phyloP scores from a whole-genome alignment of 352 stramenopile species.

The Saprolegnia parasitica region DNA sequence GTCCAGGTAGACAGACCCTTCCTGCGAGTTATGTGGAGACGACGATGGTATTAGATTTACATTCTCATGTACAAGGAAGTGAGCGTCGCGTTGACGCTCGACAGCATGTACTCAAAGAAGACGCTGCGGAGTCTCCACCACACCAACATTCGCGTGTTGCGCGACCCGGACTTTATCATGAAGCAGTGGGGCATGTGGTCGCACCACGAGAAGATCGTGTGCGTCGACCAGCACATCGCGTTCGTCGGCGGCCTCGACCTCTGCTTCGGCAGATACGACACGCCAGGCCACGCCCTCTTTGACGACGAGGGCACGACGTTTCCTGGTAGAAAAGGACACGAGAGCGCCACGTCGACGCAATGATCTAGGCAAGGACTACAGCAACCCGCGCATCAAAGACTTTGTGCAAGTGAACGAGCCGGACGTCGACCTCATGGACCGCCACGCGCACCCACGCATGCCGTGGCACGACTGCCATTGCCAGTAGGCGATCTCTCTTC shows the following conservation, averaged over 20 bases:
- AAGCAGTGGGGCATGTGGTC: slow-evolving; percentile 85
- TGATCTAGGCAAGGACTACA: slow-evolving; percentile 71
- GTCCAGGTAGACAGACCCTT: slow-evolving; percentile 47
- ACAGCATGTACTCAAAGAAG: slow-evolving; percentile 79
- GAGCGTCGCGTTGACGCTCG: slow-evolving; percentile 70
- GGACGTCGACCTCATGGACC: slow-evolving; percentile 74
- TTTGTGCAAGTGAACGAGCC: slow-evolving; percentile 73
- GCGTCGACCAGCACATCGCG: slow-evolving; percentile 81
- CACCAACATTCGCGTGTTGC: slow-evolving; percentile 79
- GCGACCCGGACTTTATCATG: slow-evolving; percentile 86
- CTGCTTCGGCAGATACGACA: slow-evolving; percentile 87
- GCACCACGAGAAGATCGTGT: slow-evolving; percentile 92
- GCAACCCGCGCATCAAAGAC: slow-evolving; percentile 79
- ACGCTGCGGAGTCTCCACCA: slow-evolving; percentile 54
- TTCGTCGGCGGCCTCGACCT: slow-evolving; percentile 89
- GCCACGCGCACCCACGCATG: slow-evolving; percentile 64
- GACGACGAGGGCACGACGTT: slow-evolving; percentile 62
- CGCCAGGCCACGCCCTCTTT: slow-evolving; percentile 55
- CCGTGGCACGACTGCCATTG: slow-evolving; percentile 85
- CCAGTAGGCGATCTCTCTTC: slow-evolving; percentile 14
- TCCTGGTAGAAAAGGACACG: too few relatives aligned
- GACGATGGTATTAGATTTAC: slow-evolving; percentile 82
- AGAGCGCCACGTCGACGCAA: not conserved
- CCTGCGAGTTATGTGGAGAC: too few relatives aligned
- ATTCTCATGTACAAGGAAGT: slow-evolving; percentile 91